A percentile compares a stretch with the other conserved stretches of the same genome.
phyloP scores from a whole-genome alignment of 768 basidiomycete species.

The Pleurotus sapidus region DNA sequence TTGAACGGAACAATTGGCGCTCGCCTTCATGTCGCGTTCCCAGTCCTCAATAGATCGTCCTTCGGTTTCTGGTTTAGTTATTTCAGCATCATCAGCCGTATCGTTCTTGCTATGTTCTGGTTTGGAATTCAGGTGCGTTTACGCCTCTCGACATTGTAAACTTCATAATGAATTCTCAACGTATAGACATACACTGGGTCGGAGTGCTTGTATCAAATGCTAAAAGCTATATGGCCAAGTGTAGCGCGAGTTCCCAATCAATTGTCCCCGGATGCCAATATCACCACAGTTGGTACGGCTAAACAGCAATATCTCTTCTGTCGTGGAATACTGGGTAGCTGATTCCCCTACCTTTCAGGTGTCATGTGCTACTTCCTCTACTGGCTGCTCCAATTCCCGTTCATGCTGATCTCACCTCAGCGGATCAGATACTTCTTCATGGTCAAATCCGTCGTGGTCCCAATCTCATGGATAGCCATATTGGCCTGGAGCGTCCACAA shows the following conservation, averaged over 20 bases:
- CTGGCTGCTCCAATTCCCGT: constrained; percentile 75
- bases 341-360: constrained; percentile 29
- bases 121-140: constrained; percentile 62
- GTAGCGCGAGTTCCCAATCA: constrained; percentile 62
- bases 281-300: constrained; percentile 55
- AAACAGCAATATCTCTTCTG: neutral
- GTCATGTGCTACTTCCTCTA: constrained; percentile 75
- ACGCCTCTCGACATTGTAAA: neutral
- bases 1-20: constrained; percentile 80
- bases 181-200: constrained; percentile 54
- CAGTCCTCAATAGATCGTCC: constrained; percentile 77
- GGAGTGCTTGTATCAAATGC: constrained; percentile 79
- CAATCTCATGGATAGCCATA: constrained; percentile 65
- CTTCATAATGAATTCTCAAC: neutral
- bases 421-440: constrained; percentile 76
- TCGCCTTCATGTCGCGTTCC: constrained; percentile 73
- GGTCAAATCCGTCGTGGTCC: constrained; percentile 63
- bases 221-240: constrained; percentile 83
- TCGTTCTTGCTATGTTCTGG: constrained; percentile 80
- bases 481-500: constrained; percentile 78
- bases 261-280: constrained; percentile 52
- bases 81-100: constrained; percentile 77
- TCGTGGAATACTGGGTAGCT: neutral
- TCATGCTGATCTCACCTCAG: constrained; percentile 76
- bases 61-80: constrained; percentile 92